Evolutionary conservation across 768 basidiomycete species (phyloP).

Genomic region (Galerina marginata): DNA sequence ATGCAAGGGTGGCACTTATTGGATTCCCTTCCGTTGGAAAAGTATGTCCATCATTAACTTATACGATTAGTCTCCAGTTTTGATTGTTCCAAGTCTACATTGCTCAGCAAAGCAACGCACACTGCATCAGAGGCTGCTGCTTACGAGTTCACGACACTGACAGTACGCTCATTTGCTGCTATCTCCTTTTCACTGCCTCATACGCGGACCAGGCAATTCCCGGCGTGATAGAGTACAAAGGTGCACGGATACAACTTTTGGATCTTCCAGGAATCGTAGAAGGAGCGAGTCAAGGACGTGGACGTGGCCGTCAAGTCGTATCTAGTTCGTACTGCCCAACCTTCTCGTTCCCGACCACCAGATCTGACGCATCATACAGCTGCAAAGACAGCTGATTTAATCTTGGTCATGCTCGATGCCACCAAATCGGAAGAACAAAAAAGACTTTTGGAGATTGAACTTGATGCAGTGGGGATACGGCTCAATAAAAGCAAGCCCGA

Average conservation of each 20-base stretch:
- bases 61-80: too few species aligned
- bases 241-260: conserved; percentile 88
- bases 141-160: conserved; percentile 95
- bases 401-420: conserved; percentile 91
- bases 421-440: conserved; percentile 94
- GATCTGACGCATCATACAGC: conserved; percentile 40
- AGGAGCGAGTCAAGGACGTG: conserved; percentile 88
- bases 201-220: conserved; percentile 77
- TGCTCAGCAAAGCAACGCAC: conserved; percentile 90
- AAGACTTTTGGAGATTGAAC: conserved; percentile 84
- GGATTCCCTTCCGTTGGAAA: conserved; percentile 97
- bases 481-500: conserved; percentile 91
- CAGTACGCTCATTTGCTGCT: conserved; percentile 44
- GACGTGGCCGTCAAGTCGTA: conserved; percentile 95
- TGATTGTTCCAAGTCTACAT: conserved; percentile 67
- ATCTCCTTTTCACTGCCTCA: neutral
- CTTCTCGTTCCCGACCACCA: conserved; percentile 3
- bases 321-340: conserved; percentile 60
- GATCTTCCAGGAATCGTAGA: conserved; percentile 97
- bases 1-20: conserved; percentile 90
- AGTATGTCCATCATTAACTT: conserved; percentile 37
- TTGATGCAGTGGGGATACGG: conserved; percentile 96
- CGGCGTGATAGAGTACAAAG: conserved; percentile 95
- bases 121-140: conserved; percentile 89
- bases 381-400: conserved; percentile 92